Evolutionary conservation across 2,329 filamentous ascomycete genomes (phyloP), one percentile per base, ranked within the genome.

Genomic region (Rhexocercosporidium sp.): DNA sequence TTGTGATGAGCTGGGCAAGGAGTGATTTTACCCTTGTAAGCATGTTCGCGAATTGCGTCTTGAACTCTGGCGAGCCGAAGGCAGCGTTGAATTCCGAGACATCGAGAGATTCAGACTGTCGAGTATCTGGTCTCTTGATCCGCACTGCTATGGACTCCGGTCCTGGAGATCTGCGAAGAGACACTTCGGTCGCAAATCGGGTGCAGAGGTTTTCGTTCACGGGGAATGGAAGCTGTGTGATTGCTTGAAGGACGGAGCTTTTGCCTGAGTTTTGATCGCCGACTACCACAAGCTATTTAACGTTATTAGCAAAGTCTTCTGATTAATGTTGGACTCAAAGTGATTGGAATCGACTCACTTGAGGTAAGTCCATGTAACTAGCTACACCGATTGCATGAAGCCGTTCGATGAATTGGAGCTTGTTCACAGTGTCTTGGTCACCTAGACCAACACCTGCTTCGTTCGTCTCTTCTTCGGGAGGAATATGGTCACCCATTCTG

Each of bases 121-220:
- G 57, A n/a, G 27, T 41, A 47, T 31, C 65, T 22, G 61, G 14
- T 60, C 56, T 60, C 53, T 54, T 60, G 25, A 51, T 51, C 25
- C 1, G 14, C 22, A 51, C 22, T 27, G 14, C 59, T 49, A 34
- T 44, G 64, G 34, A 66, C 61, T 29, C 57, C 22, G 37, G 60
- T 64, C n/a, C 34, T 29, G 56, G 60, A 64, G 16, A 57, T 62
- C 39, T 54, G 25, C 57, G 37, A 7, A 78, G 79, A 2, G 78
- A 78, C 37, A 84, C 82, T 65, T 82, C 77, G 0, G 81, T 82
- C 0, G 80, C 79, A 66, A 81, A 83, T 2, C 79, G 72, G 2
- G 81, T 83, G 49, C 81, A 82, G 2, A 80, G 70, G 1, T 76
- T 78, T 27, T 71, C 74, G 25, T 77, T 73, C 2, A 76, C 76